Conservation (phyloP, 164 flowering plant species). For the Umbilicus rupestris region DNA sequence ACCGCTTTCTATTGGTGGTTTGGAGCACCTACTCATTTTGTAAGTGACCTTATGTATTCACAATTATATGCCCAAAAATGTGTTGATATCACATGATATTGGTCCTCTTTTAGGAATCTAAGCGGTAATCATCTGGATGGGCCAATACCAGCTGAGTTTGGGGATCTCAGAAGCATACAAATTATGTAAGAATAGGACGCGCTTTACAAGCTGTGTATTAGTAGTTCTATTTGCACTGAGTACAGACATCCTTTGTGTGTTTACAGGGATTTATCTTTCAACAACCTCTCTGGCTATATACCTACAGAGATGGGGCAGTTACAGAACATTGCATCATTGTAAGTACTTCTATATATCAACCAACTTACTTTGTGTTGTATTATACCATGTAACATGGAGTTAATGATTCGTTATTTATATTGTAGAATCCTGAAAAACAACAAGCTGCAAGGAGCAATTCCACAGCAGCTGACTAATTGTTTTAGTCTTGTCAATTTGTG, state of each 20-base stretch:
- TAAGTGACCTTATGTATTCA: conserved; percentile 18
- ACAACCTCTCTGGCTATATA: conserved; percentile 55
- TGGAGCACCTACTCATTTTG: conserved; percentile 85
- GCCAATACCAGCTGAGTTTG: conserved; percentile 58
- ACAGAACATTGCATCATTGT: conserved; percentile 66
- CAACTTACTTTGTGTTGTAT: neutral
- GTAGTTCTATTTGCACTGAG: neutral
- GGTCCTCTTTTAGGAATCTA: conserved; percentile 32
- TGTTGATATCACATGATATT: neutral
- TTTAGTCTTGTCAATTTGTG: conserved; percentile 61
- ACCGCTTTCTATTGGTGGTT: conserved; percentile 72
- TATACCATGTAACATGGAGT: neutral
- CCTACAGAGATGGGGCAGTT: conserved; percentile 72
- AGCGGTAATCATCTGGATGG: conserved; percentile 61
- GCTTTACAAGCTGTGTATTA: neutral
- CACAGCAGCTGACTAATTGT: conserved; percentile 66
- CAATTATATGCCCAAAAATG: neutral
- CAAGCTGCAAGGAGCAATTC: conserved; percentile 52
- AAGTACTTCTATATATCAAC: conserved; percentile 15
- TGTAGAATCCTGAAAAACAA: conserved; percentile 67
- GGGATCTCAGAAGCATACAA: conserved; percentile 69
- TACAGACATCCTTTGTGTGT: neutral
- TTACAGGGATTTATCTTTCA: conserved; percentile 68
- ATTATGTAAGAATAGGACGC: conserved; percentile 37
- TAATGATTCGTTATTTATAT: neutral